These are phyloP conservation scores for Nitzschia inconspicua DNA, from an alignment of 108 stramenopile species.

Conservation along the genomic window DNA sequence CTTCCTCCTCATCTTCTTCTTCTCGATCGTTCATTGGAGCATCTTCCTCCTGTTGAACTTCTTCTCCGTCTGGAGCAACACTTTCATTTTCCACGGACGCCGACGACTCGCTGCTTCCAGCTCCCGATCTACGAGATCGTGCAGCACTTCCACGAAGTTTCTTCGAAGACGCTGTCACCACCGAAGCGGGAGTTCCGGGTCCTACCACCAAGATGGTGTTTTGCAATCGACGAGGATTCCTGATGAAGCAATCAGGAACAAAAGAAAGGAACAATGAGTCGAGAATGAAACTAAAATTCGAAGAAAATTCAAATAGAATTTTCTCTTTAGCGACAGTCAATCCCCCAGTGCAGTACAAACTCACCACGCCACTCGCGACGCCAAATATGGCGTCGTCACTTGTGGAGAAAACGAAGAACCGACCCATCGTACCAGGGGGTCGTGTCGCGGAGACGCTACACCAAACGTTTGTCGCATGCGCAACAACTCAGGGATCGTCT, in stretches of 20 bases:
- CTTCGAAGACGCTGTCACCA: slow-evolving; percentile 10
- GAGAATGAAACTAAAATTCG: background rate
- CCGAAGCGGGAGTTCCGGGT: slow-evolving; percentile 63
- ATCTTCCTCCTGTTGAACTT: slow-evolving; percentile 19
- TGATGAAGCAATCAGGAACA: slow-evolving; percentile 1
- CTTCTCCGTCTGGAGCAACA: slow-evolving; percentile 1
- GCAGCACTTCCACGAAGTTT: background rate
- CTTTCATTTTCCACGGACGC: background rate
- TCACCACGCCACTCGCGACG: slow-evolving; percentile 10
- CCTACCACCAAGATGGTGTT: slow-evolving; percentile 79
- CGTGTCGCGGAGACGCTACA: no score
- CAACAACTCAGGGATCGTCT: slow-evolving; percentile 22
- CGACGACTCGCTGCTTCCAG: background rate
- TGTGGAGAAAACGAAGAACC: no score
- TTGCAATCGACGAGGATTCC: slow-evolving; percentile 70
- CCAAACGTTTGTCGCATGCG: slow-evolving; percentile 15
- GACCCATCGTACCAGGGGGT: no score
- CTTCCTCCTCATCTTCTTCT: slow-evolving; percentile 38
- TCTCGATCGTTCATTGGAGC: slow-evolving; percentile 11
- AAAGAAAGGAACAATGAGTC: background rate
- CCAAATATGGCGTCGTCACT: background rate
- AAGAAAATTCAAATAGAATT: background rate
- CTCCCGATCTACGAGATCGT: background rate
- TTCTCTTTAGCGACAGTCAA: background rate
- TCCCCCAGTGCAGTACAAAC: background rate